Base-by-base conservation (phyloP, 2,329 filamentous ascomycete species). In the Shiraia sp. region DNA sequence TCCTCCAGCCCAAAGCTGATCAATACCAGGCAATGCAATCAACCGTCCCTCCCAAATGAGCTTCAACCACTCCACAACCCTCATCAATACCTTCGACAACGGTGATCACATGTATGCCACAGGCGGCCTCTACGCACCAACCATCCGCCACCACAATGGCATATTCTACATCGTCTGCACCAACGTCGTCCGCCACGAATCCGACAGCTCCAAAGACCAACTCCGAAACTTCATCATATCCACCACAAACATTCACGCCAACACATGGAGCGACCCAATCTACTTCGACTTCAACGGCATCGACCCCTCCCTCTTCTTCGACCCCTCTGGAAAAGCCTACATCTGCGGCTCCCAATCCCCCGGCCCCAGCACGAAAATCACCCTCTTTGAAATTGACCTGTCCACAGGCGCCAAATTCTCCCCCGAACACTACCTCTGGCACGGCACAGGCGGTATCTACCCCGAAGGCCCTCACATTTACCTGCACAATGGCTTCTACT, bases 31-130 rank as follows among this genome's bases (percentile, higher is more conserved):
- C 12, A 76, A 79, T 55, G 76, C 73, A 1, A 68, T 79, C 31
- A 77, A 71, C 9, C 63, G 75, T 14, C 61, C 62, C 16, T 70
- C 63, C 24, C 75, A 79, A 53, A 64, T 78, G 9, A 68, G 76
- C 36, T 63, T 79, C 44, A 63, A 73, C 8, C 75, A 74, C 0
- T 63, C 72, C 6, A 71, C 76, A 36, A 73, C 74, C 1, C 70
- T 73, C 6, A 35, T 49, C 22, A 22, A 43, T 26, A 27, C 30
- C 3, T 16, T 45, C 13, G 45, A 30, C 12, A 35, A 49, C 6
- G 28, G 36, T 15, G 19, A 40, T 12, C 23, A 51, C 8, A 32
- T 51, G n/a, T n/a, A n/a, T 22, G 44, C 42, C n/a, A 65, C 56
- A 8, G 53, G 46, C 9, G 54, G 52, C 23, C 32, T 56, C 5